Conservation (phyloP, 371 early-diverging fungal genomes). For the Dentiscutata heterogama region DNA sequence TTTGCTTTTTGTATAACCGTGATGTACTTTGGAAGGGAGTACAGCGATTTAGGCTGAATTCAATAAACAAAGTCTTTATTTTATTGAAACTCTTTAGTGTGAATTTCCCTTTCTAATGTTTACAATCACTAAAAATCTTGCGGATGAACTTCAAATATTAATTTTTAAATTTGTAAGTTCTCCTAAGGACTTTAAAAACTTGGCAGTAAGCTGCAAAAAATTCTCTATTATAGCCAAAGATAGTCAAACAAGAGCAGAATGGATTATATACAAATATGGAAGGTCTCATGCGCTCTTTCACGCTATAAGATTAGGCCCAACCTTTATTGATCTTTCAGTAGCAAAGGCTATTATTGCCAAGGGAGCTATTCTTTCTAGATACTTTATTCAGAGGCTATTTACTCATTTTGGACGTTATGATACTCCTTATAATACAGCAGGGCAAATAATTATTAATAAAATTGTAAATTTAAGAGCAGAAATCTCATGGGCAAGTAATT, state of each 20-base stretch:
- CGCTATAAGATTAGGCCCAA: not conserved
- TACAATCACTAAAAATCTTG: too few relatives aligned
- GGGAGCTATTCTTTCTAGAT: constrained; percentile 8
- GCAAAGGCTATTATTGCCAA: not conserved
- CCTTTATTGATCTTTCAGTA: not conserved
- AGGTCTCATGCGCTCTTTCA: not conserved
- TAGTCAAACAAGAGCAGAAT: not conserved
- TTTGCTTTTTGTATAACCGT: too few relatives aligned
- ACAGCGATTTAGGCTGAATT: too few relatives aligned
- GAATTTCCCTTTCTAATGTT: too few relatives aligned
- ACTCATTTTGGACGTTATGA: not conserved
- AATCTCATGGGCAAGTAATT: not conserved
- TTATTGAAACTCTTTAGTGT: too few relatives aligned
- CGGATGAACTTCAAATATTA: not conserved
- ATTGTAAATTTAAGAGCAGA: not conserved
- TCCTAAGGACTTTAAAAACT: not conserved
- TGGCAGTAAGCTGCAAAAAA: not conserved
- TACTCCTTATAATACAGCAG: not conserved
- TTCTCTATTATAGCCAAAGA: not conserved
- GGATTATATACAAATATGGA: constrained; percentile 15
- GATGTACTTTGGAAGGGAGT: too few relatives aligned
- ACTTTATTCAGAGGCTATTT: constrained; percentile 32
- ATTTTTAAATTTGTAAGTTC: not conserved
- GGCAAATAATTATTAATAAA: not conserved
- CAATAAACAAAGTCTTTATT: too few relatives aligned